Conservation (phyloP, 208 protist species). For the Naegleria lovaniensis region DNA sequence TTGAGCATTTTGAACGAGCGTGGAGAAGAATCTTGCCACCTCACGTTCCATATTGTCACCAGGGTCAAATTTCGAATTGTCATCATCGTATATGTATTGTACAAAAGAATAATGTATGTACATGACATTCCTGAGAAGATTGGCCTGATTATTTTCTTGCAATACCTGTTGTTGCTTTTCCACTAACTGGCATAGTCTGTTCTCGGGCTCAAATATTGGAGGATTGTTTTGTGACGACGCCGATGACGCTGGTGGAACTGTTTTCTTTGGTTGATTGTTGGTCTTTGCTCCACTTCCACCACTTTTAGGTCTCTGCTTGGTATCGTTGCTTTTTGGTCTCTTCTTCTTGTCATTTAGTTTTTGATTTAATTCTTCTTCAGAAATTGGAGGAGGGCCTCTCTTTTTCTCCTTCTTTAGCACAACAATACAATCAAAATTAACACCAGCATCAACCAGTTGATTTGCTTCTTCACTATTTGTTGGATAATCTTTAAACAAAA, state of each 20-base stretch:
- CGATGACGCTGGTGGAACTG: too few relatives aligned
- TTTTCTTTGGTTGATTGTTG: background rate
- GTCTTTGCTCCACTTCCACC: background rate
- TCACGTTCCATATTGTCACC: background rate
- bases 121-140: background rate
- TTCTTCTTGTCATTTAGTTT: background rate
- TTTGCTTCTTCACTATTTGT: background rate
- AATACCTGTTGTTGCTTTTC: background rate
- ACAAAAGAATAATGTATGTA: background rate
- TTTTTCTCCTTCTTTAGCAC: background rate
- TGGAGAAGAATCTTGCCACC: background rate
- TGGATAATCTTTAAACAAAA: background rate
- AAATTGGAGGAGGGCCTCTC: background rate
- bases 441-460: background rate
- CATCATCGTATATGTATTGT: background rate
- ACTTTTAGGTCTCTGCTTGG: background rate
- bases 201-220: background rate
- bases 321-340: background rate
- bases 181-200: background rate
- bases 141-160: background rate
- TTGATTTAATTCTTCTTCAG: background rate
- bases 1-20: background rate
- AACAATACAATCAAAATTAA: background rate
- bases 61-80: background rate
- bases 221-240: background rate